phyloP scores from a whole-genome alignment of 306 rosid genomes.

The Trifolium fragiferum region DNA sequence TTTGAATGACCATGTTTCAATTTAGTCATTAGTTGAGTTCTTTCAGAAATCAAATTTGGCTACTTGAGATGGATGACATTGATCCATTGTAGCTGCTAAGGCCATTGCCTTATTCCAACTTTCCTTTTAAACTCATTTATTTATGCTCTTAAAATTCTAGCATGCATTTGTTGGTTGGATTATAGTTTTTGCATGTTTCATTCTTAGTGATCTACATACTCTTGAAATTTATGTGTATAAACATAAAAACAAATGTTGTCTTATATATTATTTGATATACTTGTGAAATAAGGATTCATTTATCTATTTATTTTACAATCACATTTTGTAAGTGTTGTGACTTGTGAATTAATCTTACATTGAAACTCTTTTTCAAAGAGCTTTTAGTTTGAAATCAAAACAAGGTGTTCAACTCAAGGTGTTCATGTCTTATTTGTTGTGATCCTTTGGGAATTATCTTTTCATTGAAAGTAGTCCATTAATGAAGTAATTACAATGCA shows the following conservation, averaged over 20 bases:
- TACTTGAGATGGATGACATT: constrained; percentile 1
- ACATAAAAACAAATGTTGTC: constrained; percentile 9
- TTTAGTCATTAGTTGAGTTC: constrained; percentile 45
- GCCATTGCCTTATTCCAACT: constrained; percentile 26
- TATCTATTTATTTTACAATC: neutral
- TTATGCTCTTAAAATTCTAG: too few species aligned
- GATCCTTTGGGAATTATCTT: too few species aligned
- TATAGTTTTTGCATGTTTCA: constrained; percentile 7
- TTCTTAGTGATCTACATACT: constrained; percentile 25
- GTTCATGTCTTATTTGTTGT: too few species aligned
- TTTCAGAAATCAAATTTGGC: constrained; percentile 36
- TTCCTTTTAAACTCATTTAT: constrained; percentile 4
- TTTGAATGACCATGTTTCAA: constrained; percentile 34
- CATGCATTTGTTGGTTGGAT: neutral
- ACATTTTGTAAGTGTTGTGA: neutral
- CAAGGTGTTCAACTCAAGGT: too few species aligned
- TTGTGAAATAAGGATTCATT: neutral
- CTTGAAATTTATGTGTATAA: constrained; percentile 23
- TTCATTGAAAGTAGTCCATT: too few species aligned
- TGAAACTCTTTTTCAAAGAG: neutral
- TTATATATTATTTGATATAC: neutral
- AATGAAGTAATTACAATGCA: too few species aligned
- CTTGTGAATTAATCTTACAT: neutral
- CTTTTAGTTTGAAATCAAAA: neutral
- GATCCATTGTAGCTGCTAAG: neutral